Base-by-base conservation (phyloP, 345 rosid genomes). In the Acer negundo region DNA sequence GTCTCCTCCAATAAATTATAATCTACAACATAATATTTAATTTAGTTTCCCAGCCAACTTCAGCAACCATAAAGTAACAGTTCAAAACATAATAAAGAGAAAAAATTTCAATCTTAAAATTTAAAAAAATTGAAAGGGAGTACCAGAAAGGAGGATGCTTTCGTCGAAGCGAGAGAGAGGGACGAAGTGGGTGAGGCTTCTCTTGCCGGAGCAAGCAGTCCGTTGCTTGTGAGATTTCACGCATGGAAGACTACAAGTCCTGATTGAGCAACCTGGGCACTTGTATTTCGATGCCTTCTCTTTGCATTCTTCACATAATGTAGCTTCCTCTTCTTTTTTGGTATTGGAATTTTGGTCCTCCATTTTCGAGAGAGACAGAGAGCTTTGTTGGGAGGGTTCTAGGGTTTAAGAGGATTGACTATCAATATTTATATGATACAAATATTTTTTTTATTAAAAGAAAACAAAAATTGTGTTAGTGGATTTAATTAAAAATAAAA, bases 161-260 rank as follows among this genome's bases (percentile, higher is more conserved):
- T 92, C 98, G 72, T 95, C 78, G 87, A 92, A 93, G 44, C 80
- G 73, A 4, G 97, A 91, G 55, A 90, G 78, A 19, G 95, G 95
- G 35, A 95, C 84, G 72, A 91, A 85, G 1, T 80, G 85, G 42
- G 94, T 84, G 72, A 19, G 64, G 46, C 83, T 80, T 77, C 90
- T 85, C 78, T 86, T 91, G 47, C 99, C 99, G 3, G 85, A 79
- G 80, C 99, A 95, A 75, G 86, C 86, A 35, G 93, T 90, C 55
- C 92, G 97, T 28, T 80, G 79, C 88, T 95, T 95, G 85, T 95
- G 98, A 49, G 94, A 87, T 69, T 92, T 94, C 74, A 95, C 90
- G 65, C 98, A 93, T 47, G 78, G 75, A 66, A 95, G 94, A 70
- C 97, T 82, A 85, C 99, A 94, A 1, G 99, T 86, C 28, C 93